These are phyloP conservation scores for Linum trigynum DNA, from an alignment of 345 rosid genomes.

Conservation along the genomic window DNA sequence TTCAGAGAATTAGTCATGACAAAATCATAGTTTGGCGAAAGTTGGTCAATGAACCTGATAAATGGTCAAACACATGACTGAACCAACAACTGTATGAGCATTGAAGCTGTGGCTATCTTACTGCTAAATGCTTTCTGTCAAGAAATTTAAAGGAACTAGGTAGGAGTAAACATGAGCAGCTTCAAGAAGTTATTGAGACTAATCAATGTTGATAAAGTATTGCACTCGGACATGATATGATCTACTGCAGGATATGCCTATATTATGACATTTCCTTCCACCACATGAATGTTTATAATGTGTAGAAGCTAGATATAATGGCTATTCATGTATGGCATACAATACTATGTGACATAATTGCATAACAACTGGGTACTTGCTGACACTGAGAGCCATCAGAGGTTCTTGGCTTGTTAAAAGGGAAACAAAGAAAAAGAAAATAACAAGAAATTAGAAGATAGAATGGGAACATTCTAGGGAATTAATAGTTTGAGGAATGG, in stretches of 20 bases:
- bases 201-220: background rate
- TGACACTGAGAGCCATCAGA: background rate
- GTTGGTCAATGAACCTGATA: background rate
- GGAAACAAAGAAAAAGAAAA: background rate
- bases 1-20: background rate
- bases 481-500: background rate
- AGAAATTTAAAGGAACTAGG: background rate
- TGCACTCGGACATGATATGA: no score
- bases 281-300: background rate
- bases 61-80: conserved; percentile 19
- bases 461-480: background rate
- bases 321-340: background rate
- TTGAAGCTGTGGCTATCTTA: no score
- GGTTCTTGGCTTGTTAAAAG: background rate
- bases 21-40: background rate
- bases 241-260: no score
- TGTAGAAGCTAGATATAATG: background rate
- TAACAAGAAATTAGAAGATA: background rate
- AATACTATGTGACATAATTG: background rate
- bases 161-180: background rate
- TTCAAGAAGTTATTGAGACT: background rate
- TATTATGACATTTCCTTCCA: no score
- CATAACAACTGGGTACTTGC: background rate
- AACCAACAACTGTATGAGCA: conserved; percentile 4
- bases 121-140: background rate